Base-by-base conservation (phyloP, 345 rosid species). In the Moricandia moricandioides region DNA sequence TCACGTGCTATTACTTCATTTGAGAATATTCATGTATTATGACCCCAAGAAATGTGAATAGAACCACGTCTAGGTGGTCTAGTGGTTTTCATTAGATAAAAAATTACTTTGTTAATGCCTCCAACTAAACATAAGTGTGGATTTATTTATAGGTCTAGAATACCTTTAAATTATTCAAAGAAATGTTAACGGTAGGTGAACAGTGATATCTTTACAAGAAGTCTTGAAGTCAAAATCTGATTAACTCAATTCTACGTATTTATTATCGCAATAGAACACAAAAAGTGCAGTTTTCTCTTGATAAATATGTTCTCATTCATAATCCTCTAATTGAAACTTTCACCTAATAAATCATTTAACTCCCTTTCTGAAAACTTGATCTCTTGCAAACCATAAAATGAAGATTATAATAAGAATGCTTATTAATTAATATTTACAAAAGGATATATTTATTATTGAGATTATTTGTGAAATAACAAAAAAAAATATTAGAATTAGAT, bases 11-110 rank as follows among this genome's bases (percentile, higher is more conserved):
- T 21, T 21, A 21, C 18, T 7, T 29, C 56, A 27, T 26, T 26
- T 10, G 7, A 55, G 21, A 56, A 65, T 29, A 74, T 74, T 59
- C 72, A 67, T 52, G 7, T 58, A 45, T 33, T 43, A 45, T 34
- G 18, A 45, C 67, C 72, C 13, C 30, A 33, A 7, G 31, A 4
- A 29, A 29, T 29, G 7, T 21, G 1, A 21, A 21, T 2, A 21
- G 1, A 21, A 21, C 24, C 24, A 21, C 24, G 2, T 21, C 24
- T n/a, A n/a, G n/a, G 24, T 21, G 24, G 24, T 21, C 2, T 21
- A 21, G 2, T 21, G 24, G 24, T 21, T 21, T 21, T 2, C 24
- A 21, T 2, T 21, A 0, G 2, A 21, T 21, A 21, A 21, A 21
- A 21, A 21, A 21, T 21, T 21, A 2, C 24, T 21, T 21, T 21